phyloP scores from a whole-genome alignment of 495 filamentous ascomycete genomes.

The Aspergillus bertholletiae region DNA sequence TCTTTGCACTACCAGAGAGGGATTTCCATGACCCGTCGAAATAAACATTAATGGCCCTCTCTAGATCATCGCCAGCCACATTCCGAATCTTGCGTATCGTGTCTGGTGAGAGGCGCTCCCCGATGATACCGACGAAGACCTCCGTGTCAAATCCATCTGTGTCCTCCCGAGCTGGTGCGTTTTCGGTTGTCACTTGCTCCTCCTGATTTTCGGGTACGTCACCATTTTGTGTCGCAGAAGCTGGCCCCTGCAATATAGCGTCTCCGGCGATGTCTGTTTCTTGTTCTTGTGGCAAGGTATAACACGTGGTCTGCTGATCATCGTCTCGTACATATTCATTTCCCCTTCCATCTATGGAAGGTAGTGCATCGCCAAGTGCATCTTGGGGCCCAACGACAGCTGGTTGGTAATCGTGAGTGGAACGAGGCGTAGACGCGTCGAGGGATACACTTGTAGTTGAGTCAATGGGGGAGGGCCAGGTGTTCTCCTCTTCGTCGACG shows the following conservation, averaged over 20 bases:
- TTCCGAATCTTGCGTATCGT: conserved; percentile 49
- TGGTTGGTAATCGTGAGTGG: neutral
- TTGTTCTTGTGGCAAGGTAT: neutral
- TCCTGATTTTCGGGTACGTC: neutral
- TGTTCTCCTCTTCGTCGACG: conserved; percentile 44
- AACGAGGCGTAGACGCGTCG: conserved; percentile 23
- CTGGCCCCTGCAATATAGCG: neutral
- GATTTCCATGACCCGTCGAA: conserved; percentile 90
- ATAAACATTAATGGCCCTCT: conserved; percentile 78
- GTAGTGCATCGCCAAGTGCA: neutral
- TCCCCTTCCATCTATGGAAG: neutral
- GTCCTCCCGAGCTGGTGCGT: neutral
- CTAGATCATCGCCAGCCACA: conserved; percentile 59
- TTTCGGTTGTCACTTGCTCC: neutral
- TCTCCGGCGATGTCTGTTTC: neutral
- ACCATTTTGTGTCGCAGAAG: neutral
- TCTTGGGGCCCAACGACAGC: neutral
- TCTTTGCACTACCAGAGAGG: conserved; percentile 10
- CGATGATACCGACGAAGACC: conserved; percentile 68
- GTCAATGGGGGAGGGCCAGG: conserved; percentile 1
- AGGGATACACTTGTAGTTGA: neutral
- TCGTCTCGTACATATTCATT: neutral
- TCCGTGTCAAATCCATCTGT: conserved; percentile 59
- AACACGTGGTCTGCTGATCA: neutral
- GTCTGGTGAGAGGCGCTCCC: conserved; percentile 54